phyloP scores from a whole-genome alignment of 768 basidiomycete species.

The Macrocybe gigantea region DNA sequence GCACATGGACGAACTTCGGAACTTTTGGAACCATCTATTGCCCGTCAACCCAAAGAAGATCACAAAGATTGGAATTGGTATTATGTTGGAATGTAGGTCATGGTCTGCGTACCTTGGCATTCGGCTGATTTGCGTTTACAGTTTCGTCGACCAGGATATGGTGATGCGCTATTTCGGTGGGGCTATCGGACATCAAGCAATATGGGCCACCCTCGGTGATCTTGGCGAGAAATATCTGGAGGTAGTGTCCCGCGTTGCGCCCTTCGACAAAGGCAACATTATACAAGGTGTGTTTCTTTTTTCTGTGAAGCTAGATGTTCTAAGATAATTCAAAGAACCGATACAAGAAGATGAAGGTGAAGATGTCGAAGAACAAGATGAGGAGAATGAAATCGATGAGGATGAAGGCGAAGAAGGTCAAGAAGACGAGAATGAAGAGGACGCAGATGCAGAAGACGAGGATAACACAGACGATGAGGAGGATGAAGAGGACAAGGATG shows the following conservation, averaged over 20 bases:
- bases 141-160: conserved; percentile 22
- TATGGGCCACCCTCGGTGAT: not conserved
- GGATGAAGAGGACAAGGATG: not conserved
- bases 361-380: not conserved
- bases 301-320: not conserved
- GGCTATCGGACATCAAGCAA: conserved; percentile 14
- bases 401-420: not conserved
- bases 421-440: not conserved
- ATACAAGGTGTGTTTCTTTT: no score
- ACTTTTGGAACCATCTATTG: conserved; percentile 8
- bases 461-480: not conserved
- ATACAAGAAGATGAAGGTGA: not conserved
- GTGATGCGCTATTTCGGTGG: conserved; percentile 15
- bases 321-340: not conserved
- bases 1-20: conserved; percentile 7
- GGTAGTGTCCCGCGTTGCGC: no score
- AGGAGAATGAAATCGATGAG: not conserved
- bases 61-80: conserved; percentile 20
- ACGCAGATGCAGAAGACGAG: not conserved
- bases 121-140: conserved; percentile 3
- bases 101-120: not conserved
- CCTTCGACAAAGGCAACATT: no score
- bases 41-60: conserved; percentile 8
- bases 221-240: not conserved
- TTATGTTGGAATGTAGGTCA: conserved; percentile 26